Evolutionary conservation across 176 grass and related monocot species (phyloP).

Genomic region (Oryza punctata): DNA sequence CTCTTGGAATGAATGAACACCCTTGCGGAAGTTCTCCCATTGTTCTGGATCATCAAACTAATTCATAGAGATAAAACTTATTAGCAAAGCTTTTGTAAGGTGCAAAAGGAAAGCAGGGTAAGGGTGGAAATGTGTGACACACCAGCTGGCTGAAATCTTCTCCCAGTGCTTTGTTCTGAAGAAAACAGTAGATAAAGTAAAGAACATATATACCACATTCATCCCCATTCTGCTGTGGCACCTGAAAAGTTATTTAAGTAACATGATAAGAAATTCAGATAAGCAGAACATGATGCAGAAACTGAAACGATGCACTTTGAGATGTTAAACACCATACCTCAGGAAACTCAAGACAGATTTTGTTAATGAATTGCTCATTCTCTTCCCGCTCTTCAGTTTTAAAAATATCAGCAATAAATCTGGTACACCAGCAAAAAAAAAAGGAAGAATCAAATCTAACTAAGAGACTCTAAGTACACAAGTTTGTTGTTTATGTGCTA

Average conservation of each 20-base stretch:
- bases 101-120: conserved; percentile 19
- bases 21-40: conserved; percentile 60
- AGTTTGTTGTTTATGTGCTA: not conserved
- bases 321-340: conserved; percentile 48
- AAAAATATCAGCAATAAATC: conserved; percentile 80
- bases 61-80: conserved; percentile 15
- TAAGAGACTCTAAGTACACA: conserved; percentile 5
- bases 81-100: conserved; percentile 18
- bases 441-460: not conserved
- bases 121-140: conserved; percentile 29
- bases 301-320: conserved; percentile 16
- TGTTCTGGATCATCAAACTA: conserved; percentile 58
- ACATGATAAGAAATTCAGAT: not conserved
- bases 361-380: conserved; percentile 51
- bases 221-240: conserved; percentile 82
- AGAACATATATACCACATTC: conserved; percentile 92
- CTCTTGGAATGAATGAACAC: conserved; percentile 58
- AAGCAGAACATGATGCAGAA: conserved; percentile 14
- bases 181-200: conserved; percentile 76
- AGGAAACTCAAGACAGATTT: conserved; percentile 78
- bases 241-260: conserved; percentile 49
- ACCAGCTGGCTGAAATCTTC: conserved; percentile 61
- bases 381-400: conserved; percentile 71
- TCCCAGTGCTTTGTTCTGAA: conserved; percentile 49
- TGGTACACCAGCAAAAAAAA: conserved; percentile 29